Evolutionary conservation across 306 rosid genomes (phyloP), one percentile per base, ranked within the genome.

Genomic region (Cyamopsis tetragonoloba): DNA sequence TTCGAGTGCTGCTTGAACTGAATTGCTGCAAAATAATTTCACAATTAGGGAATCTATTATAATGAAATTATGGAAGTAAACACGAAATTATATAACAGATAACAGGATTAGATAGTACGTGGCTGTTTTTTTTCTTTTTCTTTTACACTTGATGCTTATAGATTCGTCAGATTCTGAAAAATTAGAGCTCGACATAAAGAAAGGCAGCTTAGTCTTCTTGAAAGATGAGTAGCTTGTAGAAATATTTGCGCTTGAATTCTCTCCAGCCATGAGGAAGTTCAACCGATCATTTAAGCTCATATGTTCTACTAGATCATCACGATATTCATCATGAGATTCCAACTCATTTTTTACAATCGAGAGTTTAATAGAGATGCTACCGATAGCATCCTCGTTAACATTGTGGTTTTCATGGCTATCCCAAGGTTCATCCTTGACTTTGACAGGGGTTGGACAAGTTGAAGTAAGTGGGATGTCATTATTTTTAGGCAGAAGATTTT

Each of bases 101-200:
- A 47, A 48, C 27, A 51, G 18, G 50, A 57, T 30, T 35, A 61
- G 58, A 78, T 37, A 62, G 56, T 87, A 89, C 96, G 95, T 92
- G 78, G 91, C 87, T 14, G 96, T 87, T 81, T 74, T 89, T 79
- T 80, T 92, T 62, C 91, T 76, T 73, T 87, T 92, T 51, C 84
- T 68, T 35, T 79, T 74, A 62, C 71, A 68, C 48, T 43, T 82
- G 70, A 72, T 41, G 54, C 50, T 62, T 47, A 57, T 38, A 75
- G 81, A 58, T 62, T 83, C 79, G 31, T 72, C 59, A 73, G 84
- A 80, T 35, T 83, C 87, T 15, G 73, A 53, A 68, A 30, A 71
- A 41, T 37, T 19, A 63, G 77, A 18, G 47, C 76, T 77, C 6
- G 35, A 34, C 26, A 15, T 34, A 68, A 39, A n/a, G 66, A 74